Evolutionary conservation across 441 rosid species (phyloP), one percentile per base, ranked within the genome.

Genomic region (Rhodomyrtus psidioides): DNA sequence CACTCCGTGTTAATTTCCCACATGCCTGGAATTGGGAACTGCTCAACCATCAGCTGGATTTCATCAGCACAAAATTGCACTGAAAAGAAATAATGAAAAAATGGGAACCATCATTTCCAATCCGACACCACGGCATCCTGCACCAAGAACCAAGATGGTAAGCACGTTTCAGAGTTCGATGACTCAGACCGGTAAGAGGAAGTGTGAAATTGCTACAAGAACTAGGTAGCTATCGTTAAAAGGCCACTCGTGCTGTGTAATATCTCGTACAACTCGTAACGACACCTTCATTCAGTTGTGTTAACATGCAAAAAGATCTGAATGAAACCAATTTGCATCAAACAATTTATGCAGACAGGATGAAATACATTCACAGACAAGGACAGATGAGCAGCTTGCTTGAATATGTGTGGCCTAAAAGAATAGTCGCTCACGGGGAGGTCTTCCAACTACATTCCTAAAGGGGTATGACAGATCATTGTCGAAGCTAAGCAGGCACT

Each of bases 61-160:
- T 88, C 87, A 85, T 91, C 93, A 91, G 90, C 83, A 90, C 90
- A 91, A 60, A 83, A 93, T 88, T 86, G 93, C 83, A 87, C 92
- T 74, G 88, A 94, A 89, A 84, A 90, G 87, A 90, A 93, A 92
- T 87, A 95, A 89, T 91, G 94, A 94, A 94, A 95, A 88, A 92
- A 94, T 92, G 86, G 94, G 90, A 65, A 91, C 86, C 88, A 89
- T 79, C 54, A 86, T 60, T 87, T 92, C 92, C 89, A 91, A 53
- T 51, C 85, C 86, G 60, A 88, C 83, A 60, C 88, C 86, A 30
- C 89, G 89, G 85, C 88, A 88, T 74, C 97, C 96, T 95, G 95
- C 93, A 89, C 55, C 74, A 62, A 34, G 55, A 82, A 17, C 76
- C 51, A 58, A 6, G 65, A 24, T 34, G 60, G 58, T 49, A 82